Base-by-base conservation (phyloP, 2,329 filamentous ascomycete species). In the Nothophoma quercina region DNA sequence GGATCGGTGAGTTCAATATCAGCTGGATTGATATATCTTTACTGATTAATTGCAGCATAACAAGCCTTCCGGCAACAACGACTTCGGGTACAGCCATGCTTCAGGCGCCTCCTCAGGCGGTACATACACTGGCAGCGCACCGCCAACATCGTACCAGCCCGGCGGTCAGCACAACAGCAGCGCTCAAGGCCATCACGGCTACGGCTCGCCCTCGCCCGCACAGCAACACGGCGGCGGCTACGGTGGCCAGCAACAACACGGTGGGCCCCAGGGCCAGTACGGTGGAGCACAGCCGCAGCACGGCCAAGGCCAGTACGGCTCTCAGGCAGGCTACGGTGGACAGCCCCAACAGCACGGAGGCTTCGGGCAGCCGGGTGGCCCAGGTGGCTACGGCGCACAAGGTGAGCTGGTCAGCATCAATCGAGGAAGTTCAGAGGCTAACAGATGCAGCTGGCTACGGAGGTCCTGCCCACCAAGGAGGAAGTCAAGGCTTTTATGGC, bases 51-150 rank as follows among this genome's bases (percentile, higher is more conserved):
- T 2, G 7, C 28, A 72, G 68, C 67, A 72, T 32, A 65, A 59
- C 58, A 70, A 72, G 55, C 76, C 77, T 54, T 80, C 56, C 7
- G n/a, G n/a, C n/a, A 63, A 64, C 40, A 63, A 53, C 60, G 83
- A 81, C 54, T 73, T 85, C 58, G 83, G 81, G 65, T 90, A 83
- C 67, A 87, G 73, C 78, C 23, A 84, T 80, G 50, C 76, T 81
- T 71, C 78, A 3, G 81, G 80, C 34, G 77, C 81, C 18, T 63
- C 65, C 3, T 64, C 66, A 34, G 70, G 80, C 56, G 81, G 83
- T 35, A 78, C 79, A 29, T 90, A 89, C 70, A 81, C 77, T 55
- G 87, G 86, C 48, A 79, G 83, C 50, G 84, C 86, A 30, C 88
- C 88, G 10, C 83, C 85, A n/a, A 72, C 81, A 12, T 81, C 83